Evolutionary conservation across 345 rosid genomes (phyloP).

Genomic region (Populus ilicifolia): DNA sequence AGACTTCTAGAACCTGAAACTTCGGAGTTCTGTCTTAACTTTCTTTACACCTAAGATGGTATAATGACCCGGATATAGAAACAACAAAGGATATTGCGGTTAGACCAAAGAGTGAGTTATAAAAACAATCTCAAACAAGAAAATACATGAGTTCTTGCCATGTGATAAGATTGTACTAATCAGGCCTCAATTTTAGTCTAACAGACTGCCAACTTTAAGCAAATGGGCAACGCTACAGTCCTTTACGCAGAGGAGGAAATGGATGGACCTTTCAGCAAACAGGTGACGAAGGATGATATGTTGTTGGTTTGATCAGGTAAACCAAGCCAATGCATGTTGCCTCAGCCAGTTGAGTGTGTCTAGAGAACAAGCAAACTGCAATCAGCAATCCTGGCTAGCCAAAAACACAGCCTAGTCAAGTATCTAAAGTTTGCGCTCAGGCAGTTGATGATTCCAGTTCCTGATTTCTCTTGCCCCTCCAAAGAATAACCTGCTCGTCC

Average conservation of each 20-base stretch:
- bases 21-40: neutral
- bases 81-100: neutral
- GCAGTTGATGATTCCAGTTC: slow-evolving; percentile 3
- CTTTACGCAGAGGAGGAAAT: neutral
- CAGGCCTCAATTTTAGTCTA: neutral
- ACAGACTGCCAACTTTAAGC: neutral
- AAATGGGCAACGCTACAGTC: neutral
- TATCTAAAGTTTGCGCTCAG: neutral
- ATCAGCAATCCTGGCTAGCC: neutral
- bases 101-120: neutral
- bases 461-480: slow-evolving; percentile 54
- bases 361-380: neutral
- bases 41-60: neutral
- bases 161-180: neutral
- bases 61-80: neutral
- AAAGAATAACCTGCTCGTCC: slow-evolving; percentile 82
- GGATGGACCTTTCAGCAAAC: neutral
- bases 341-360: neutral
- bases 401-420: neutral
- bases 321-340: neutral
- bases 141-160: neutral
- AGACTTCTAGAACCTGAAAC: neutral
- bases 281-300: neutral
- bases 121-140: neutral
- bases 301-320: neutral